Base-by-base conservation (phyloP, 345 rosid genomes). In the Barbarea vulgaris region DNA sequence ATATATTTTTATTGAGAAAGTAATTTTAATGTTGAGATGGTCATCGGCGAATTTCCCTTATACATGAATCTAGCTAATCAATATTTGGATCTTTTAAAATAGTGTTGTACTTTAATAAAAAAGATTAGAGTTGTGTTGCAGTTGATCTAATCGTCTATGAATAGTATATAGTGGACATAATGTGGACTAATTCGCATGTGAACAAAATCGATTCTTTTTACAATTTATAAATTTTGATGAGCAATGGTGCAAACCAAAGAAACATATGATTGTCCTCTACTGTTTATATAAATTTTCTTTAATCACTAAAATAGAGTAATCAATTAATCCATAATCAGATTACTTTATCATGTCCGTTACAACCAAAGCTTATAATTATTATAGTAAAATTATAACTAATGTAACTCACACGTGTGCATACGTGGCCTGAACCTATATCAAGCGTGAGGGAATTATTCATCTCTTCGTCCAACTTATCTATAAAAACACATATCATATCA, bases 361-460 rank as follows among this genome's bases (percentile, higher is more conserved):
- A 51, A 57, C 15, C 24, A 17, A 57, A 31, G 44, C 21, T 57
- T 57, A 21, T 33, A 58, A 3, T 15, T 9, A 58, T 14, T 33
- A 34, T 24, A 44, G 64, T 58, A 58, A 34, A 33, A 18, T 10
- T 44, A 21, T 18, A 58, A 34, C 47, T 19, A 19, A 58, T 33
- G 42, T 33, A 24, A 18, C 12, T 31, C 67, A 64, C 76, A 77
- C 76, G 80, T 71, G 76, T 77, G 55, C 76, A 47, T 46, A 48
- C 54, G 72, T 70, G 30, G 61, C 31, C 54, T 55, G n/a, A n/a
- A 64, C 36, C 17, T 36, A 50, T 36, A 56, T 54, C 37, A 70
- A 77, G 80, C 76, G 81, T 78, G 73, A 31, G 73, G 67, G 72
- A 36, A 31, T 21, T 41, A 65, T 50, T 48, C 68, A 59, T 57